Conservation (phyloP, 2,329 filamentous ascomycete species). For the Lachnellula willkommii region DNA sequence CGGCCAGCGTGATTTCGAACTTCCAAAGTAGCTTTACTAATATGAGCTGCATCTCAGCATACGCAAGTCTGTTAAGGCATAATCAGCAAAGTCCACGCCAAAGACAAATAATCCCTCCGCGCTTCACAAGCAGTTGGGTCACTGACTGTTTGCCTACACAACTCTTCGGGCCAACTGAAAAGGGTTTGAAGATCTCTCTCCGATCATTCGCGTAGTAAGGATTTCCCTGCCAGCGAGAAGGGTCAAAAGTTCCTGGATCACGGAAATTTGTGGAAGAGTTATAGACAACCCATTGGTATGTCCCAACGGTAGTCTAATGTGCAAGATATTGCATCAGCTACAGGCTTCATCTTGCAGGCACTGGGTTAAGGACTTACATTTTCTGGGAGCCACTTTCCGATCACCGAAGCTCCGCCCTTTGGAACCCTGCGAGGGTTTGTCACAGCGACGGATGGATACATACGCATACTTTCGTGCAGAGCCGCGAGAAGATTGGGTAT, state of each 20-base stretch:
- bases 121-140: no score
- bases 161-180: constrained; percentile 14
- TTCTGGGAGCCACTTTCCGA: constrained; percentile 12
- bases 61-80: constrained; percentile 3
- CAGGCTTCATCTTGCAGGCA: background rate
- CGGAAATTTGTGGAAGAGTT: constrained; percentile 2
- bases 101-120: no score
- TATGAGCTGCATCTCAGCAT: constrained; percentile 19
- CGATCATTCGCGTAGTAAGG: constrained; percentile 30
- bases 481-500: constrained; percentile 38
- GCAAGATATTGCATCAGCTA: background rate
- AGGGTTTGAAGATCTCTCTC: constrained; percentile 27
- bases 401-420: constrained; percentile 11
- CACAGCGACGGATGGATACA: constrained; percentile 32
- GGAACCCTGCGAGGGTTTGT: constrained; percentile 11
- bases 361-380: constrained; percentile 2
- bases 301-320: background rate
- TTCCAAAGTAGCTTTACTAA: constrained; percentile 16
- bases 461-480: constrained; percentile 39
- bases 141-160: constrained; percentile 16
- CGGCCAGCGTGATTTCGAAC: constrained; percentile 16
- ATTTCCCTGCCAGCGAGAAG: constrained; percentile 30
- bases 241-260: constrained; percentile 25
- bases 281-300: constrained; percentile 1
- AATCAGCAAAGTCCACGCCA: no score